Evolutionary conservation across 139 green algal species (phyloP), one percentile per base, ranked within the genome.

Genomic region (Spirogloea muscicola): DNA sequence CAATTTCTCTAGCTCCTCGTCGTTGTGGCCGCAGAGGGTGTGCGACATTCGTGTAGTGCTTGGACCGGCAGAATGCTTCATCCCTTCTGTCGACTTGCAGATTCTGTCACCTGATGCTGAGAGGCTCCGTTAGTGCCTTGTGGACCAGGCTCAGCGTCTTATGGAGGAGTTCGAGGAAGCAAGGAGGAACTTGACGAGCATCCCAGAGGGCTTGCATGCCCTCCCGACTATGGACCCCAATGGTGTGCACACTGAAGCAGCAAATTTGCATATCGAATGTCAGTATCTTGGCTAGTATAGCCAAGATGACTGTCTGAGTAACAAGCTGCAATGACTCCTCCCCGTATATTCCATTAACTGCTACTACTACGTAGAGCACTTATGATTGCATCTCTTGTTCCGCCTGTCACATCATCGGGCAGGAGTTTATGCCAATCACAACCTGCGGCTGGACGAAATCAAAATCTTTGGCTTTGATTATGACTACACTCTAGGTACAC

Each of bases 401-500:
- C 21, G 21, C 21, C 21, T 55, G 46, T 31, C 21, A n/a, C n/a
- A n/a, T n/a, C n/a, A n/a, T n/a, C 21, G 43, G 6, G 25, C 68
- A 76, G 68, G 34, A 42, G 34, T 76, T 9, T 76, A 76, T 38
- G 49, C 68, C 40, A 76, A 76, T 43, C 49, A 51, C 27, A 55
- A 25, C 29, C 25, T 76, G 3, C 49, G 68, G 31, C 31, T 76
- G 68, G 49, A 76, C 42, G 33, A 37, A 31, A 68, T 68, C 3
- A 25, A 25, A 6, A 51, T 76, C 5, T 68, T 39, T 51, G 68
- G 68, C 21, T 76, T 76, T 51, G 68, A 76, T 51, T 76, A 76
- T 33, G 68, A 76, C 43, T 76, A 76, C 49, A 76, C 68, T 2
- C 4, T 76, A 46, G n/a, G n/a, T n/a, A n/a, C n/a, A n/a, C n/a